Conservation (phyloP, 257 asterid species). For the Solanum medicagineum region DNA sequence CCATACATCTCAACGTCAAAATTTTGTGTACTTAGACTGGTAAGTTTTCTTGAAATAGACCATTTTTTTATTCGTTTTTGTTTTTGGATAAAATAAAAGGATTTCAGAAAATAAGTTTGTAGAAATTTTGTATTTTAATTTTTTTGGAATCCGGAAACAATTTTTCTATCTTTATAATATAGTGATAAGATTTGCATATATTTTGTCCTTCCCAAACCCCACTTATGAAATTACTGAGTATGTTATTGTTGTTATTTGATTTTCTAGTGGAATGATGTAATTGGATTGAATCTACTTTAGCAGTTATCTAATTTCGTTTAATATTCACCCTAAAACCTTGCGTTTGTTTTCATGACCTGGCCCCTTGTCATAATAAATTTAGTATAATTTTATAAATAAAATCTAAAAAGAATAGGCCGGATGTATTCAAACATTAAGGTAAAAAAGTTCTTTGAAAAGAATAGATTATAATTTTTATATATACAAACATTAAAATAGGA, state of each 20-base stretch:
- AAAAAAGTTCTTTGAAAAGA: no score
- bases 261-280: background rate
- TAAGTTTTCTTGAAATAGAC: background rate
- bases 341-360: no score
- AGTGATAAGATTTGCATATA: no score
- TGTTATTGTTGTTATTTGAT: background rate
- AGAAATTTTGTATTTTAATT: background rate
- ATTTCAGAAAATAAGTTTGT: background rate
- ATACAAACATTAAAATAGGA: no score
- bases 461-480: no score
- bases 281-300: background rate
- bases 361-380: no score
- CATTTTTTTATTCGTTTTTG: background rate
- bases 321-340: background rate
- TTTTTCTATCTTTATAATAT: no score
- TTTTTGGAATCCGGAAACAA: background rate
- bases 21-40: background rate
- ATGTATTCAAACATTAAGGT: no score
- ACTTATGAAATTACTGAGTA: no score
- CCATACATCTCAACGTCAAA: background rate
- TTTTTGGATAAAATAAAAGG: background rate
- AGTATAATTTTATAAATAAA: no score
- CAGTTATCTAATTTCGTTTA: background rate
- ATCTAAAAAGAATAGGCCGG: no score
- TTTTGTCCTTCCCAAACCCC: rapidly evolving